Evolutionary conservation across 176 grass and related monocot species (phyloP), one percentile per base, ranked within the genome.

Genomic region (Metroxylon sagu): DNA sequence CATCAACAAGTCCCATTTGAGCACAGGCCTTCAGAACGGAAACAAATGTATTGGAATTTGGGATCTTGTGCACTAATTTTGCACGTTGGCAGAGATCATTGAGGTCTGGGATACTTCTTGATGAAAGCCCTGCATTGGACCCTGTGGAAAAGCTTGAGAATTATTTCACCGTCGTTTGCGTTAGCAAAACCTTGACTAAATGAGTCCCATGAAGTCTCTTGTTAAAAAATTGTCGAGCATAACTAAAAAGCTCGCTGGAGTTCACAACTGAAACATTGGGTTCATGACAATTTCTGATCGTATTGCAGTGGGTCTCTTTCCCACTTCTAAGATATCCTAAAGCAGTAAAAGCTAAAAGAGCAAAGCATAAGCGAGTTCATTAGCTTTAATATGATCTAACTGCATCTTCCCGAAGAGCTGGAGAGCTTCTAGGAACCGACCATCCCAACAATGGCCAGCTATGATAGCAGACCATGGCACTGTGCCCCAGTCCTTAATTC

Each of bases 291-390:
- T 77, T 89, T 74, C 77, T 76, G 21, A 85, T 77, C 49, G 31
- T 48, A 53, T 77, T 76, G 50, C 76, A 68, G 39, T 89, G 81
- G 53, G 85, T 81, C 71, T 84, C 60, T 72, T 26, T 78, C 53
- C 65, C 69, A 58, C 72, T 57, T 26, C 15, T 18, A 21, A 71
- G 56, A 78, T 77, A 69, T 57, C 77, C 64, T 29, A 77, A 61
- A 71, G 80, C 75, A 35, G 77, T 74, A 3, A 77, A 85, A 17
- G 85, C 80, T 18, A 58, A 26, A 66, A 89, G 81, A 25, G 26
- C n/a, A 53, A 62, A 4, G 85, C 81, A 59, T 85, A 81, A 55
- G 77, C 81, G 74, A 84, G 85, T 54, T 89, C 85, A 15, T 89
- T 89, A 58, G 73, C 72, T 23, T 56, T 57, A 27, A 85, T 59